These are phyloP conservation scores for Tetradesmus obliquus DNA, from an alignment of 139 green algal species.

Conservation along the genomic window DNA sequence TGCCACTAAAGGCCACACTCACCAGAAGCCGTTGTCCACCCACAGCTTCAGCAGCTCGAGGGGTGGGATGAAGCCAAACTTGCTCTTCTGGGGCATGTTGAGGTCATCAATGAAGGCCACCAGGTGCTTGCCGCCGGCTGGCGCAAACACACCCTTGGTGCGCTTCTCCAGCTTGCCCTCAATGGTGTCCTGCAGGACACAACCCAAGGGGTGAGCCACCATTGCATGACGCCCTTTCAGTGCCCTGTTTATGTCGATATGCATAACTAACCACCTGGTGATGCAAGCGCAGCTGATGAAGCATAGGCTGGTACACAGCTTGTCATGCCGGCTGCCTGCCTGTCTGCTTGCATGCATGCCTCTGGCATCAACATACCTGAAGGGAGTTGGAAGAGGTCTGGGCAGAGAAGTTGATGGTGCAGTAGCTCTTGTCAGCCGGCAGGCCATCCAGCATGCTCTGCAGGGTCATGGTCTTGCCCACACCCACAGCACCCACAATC, in stretches of 20 bases:
- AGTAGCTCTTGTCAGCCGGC: conserved; percentile 59
- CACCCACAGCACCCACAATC: conserved; percentile 81
- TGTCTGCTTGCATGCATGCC: neutral
- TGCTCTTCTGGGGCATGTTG: conserved; percentile 93
- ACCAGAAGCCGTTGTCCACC: conserved; percentile 91
- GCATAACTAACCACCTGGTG: neutral
- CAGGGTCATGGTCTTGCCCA: conserved; percentile 88
- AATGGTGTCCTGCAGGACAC: conserved; percentile 75
- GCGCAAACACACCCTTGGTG: conserved; percentile 87
- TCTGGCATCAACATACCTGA: conserved; percentile 52
- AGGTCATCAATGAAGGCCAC: conserved; percentile 95
- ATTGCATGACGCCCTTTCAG: neutral
- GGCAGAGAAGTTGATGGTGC: conserved; percentile 84
- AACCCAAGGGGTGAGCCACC: neutral
- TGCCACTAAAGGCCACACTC: neutral
- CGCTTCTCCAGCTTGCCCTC: conserved; percentile 90
- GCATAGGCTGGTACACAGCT: too few species aligned
- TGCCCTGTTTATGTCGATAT: neutral
- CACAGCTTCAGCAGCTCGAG: conserved; percentile 91
- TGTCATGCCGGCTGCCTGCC: neutral
- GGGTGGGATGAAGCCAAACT: conserved; percentile 92
- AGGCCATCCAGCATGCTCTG: conserved; percentile 69
- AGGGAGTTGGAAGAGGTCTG: conserved; percentile 75
- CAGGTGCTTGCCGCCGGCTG: conserved; percentile 78
- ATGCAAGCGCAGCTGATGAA: neutral